Evolutionary conservation across 192 early-diverging fungal species (phyloP).

Genomic region (Cladochytrium replicatum): DNA sequence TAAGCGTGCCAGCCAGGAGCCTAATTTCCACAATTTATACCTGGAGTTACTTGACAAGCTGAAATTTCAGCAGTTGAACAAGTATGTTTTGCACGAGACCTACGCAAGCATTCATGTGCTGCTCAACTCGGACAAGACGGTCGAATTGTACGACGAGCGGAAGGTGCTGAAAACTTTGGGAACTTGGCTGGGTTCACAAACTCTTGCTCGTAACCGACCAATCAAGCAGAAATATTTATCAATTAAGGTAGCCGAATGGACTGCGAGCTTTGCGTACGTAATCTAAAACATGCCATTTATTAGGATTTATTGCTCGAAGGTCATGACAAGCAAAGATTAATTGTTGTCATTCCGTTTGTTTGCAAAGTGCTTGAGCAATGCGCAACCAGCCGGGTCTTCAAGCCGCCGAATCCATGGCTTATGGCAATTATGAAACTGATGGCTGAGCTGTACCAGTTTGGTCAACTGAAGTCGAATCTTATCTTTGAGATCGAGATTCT

Average conservation of each 20-base stretch:
- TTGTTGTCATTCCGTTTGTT: constrained; percentile 96
- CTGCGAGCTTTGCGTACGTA: not conserved
- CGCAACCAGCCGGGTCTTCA: constrained; percentile 74
- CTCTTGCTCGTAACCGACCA: constrained; percentile 89
- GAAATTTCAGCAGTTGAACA: constrained; percentile 50
- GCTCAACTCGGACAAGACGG: constrained; percentile 87
- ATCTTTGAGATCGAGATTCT: constrained; percentile 98
- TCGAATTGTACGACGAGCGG: constrained; percentile 80
- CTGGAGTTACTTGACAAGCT: constrained; percentile 72
- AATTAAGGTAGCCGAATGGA: constrained; percentile 57
- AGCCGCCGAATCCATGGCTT: constrained; percentile 94
- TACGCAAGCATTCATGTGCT: constrained; percentile 76
- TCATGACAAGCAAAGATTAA: constrained; percentile 71
- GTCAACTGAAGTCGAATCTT: constrained; percentile 87
- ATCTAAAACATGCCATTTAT: not conserved
- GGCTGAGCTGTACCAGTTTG: constrained; percentile 86
- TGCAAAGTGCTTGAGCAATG: constrained; percentile 95
- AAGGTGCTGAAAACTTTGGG: constrained; percentile 91
- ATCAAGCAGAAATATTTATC: constrained; percentile 92
- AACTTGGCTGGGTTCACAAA: constrained; percentile 93
- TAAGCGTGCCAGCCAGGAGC: constrained; percentile 91
- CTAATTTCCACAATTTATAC: constrained; percentile 93
- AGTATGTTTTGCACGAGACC: constrained; percentile 81
- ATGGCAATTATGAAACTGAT: constrained; percentile 89
- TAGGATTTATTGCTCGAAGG: constrained; percentile 87